Evolutionary conservation across 169 alveolate genomes (phyloP).

Genomic region (Eimeria acervulina): DNA sequence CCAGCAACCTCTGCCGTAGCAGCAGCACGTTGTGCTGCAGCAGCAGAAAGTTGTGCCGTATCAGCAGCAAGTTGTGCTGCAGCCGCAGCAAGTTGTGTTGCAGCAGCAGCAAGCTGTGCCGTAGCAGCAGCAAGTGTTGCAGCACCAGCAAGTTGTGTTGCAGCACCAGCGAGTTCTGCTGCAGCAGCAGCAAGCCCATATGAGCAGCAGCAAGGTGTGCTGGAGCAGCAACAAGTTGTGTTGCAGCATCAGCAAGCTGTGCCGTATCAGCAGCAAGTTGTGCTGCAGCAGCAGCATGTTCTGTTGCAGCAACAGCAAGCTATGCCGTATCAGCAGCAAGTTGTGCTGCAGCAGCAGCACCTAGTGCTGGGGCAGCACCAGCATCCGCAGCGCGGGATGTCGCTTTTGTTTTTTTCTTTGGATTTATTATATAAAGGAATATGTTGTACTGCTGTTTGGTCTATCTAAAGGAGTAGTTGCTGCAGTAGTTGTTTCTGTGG

Average conservation of each 20-base stretch:
- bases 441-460: neutral
- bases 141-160: neutral
- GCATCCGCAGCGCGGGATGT: conserved; percentile 38
- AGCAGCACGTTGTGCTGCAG: neutral
- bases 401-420: neutral
- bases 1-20: neutral
- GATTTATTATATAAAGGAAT: neutral
- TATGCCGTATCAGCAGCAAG: neutral
- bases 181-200: neutral
- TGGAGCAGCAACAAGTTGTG: neutral
- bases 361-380: neutral
- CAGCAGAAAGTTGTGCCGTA: neutral
- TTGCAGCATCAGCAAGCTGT: neutral
- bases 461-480: neutral
- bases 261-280: neutral
- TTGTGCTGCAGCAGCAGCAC: neutral
- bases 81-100: neutral
- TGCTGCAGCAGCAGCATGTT: neutral
- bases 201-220: neutral
- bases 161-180: neutral
- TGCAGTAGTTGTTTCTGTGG: neutral
- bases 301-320: neutral
- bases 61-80: conserved; percentile 5
- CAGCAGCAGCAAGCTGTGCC: conserved; percentile 11
- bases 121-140: neutral